phyloP scores from a whole-genome alignment of 768 basidiomycete genomes.

The Pisolithus microcarpus region DNA sequence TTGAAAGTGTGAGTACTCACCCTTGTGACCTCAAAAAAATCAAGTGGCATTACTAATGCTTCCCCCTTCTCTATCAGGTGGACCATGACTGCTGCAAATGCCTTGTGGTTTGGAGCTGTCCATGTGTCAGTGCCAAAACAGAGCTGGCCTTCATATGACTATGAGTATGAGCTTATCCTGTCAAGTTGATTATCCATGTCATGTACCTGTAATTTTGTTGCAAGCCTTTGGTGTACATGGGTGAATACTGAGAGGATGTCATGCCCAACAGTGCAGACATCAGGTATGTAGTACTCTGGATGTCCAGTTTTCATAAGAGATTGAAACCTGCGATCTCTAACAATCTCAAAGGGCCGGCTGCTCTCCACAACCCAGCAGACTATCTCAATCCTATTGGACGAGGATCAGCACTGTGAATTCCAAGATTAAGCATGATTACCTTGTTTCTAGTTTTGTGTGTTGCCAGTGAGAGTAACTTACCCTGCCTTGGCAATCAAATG shows the following conservation, averaged over 20 bases:
- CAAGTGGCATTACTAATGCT: constrained; percentile 23
- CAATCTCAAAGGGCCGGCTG: constrained; percentile 16
- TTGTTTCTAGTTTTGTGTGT: constrained; percentile 13
- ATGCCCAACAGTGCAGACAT: constrained; percentile 12
- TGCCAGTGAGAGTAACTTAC: constrained; percentile 17
- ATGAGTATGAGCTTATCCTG: not conserved
- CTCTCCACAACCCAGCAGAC: constrained; percentile 20
- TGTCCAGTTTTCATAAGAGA: constrained; percentile 10
- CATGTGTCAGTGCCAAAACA: constrained; percentile 32
- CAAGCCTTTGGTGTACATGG: not conserved
- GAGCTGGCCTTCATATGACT: constrained; percentile 25
- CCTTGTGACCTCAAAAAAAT: constrained; percentile 31
- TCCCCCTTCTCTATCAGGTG: constrained; percentile 27
- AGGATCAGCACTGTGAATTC: not conserved
- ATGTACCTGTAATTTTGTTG: not conserved
- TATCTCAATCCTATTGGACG: constrained; percentile 13
- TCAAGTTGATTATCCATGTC: not conserved
- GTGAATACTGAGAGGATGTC: constrained; percentile 14
- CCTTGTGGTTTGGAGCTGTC: constrained; percentile 32
- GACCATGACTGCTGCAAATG: constrained; percentile 25
- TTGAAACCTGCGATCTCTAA: constrained; percentile 15
- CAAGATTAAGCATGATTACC: not conserved
- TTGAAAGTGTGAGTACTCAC: constrained; percentile 2
- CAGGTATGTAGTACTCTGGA: constrained; percentile 11
- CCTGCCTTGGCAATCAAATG: not conserved